phyloP scores from a whole-genome alignment of 176 grass and related monocot species.

The Pontederia paniculata region DNA sequence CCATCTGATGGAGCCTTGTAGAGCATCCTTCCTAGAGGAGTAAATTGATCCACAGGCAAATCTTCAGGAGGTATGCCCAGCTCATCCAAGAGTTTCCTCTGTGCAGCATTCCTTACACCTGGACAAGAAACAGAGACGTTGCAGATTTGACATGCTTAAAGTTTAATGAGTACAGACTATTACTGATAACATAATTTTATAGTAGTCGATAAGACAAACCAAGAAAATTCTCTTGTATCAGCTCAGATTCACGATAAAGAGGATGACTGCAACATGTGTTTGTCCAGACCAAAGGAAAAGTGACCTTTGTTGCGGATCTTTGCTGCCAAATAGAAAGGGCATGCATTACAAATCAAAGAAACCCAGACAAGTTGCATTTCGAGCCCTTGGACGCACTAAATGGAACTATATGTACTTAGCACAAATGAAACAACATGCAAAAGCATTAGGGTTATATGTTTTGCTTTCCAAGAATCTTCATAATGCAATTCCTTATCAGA shows the following conservation, averaged over 20 bases:
- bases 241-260: slow-evolving; percentile 88
- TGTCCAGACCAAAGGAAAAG: slow-evolving; percentile 95
- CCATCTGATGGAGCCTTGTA: slow-evolving; percentile 94
- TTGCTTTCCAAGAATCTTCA: too few species aligned
- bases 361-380: too few species aligned
- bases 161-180: background rate
- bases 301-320: slow-evolving; percentile 88
- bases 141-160: background rate
- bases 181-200: background rate
- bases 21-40: slow-evolving; percentile 77
- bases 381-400: too few species aligned
- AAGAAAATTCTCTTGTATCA: slow-evolving; percentile 75
- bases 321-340: slow-evolving; percentile 37
- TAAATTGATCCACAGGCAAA: slow-evolving; percentile 67
- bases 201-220: slow-evolving; percentile 26
- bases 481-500: background rate
- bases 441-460: too few species aligned
- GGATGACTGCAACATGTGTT: slow-evolving; percentile 99
- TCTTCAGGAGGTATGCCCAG: slow-evolving; percentile 73
- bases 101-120: slow-evolving; percentile 93
- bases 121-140: background rate
- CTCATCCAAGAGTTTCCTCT: slow-evolving; percentile 88
- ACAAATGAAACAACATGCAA: too few species aligned
- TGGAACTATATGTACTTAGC: background rate
- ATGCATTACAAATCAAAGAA: background rate